Evolutionary conservation across 139 green algal genomes (phyloP).

Genomic region (Chlamydomonas eustigma): DNA sequence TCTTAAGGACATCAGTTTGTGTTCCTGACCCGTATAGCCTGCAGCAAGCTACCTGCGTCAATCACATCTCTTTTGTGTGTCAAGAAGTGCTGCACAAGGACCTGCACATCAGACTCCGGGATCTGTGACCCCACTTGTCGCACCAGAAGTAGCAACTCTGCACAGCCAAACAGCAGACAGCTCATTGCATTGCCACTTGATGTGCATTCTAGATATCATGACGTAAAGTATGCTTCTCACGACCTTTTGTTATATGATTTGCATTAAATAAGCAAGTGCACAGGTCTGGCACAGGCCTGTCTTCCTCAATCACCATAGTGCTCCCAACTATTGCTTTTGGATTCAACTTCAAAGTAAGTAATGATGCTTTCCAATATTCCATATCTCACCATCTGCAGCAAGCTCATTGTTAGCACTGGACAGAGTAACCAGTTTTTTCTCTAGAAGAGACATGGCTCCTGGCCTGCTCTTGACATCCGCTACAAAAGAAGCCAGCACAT

Average conservation of each 20-base stretch:
- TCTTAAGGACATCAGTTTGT: too few relatives aligned
- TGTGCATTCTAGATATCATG: too few relatives aligned
- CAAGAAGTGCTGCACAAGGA: neutral
- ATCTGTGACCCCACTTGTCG: neutral
- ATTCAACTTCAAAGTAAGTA: neutral
- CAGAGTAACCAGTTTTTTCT: slow-evolving; percentile 25
- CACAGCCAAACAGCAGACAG: neutral
- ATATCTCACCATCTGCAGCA: slow-evolving; percentile 23
- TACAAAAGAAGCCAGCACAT: neutral
- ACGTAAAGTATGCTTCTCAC: too few relatives aligned
- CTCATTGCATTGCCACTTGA: too few relatives aligned
- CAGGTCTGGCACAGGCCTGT: too few relatives aligned
- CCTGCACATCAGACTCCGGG: neutral
- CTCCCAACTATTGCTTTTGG: too few relatives aligned
- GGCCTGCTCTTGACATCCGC: neutral
- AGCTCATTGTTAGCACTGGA: slow-evolving; percentile 12
- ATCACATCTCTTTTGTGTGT: neutral
- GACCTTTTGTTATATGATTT: too few relatives aligned
- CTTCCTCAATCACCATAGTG: too few relatives aligned
- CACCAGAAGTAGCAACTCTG: slow-evolving; percentile 10
- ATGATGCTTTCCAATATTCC: neutral
- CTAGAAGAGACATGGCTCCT: slow-evolving; percentile 15
- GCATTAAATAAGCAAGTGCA: too few relatives aligned
- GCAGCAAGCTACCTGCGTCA: neutral
- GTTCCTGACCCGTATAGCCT: neutral